Evolutionary conservation across 768 basidiomycete genomes (phyloP).

Genomic region (Omphalotus guepiniiformis): DNA sequence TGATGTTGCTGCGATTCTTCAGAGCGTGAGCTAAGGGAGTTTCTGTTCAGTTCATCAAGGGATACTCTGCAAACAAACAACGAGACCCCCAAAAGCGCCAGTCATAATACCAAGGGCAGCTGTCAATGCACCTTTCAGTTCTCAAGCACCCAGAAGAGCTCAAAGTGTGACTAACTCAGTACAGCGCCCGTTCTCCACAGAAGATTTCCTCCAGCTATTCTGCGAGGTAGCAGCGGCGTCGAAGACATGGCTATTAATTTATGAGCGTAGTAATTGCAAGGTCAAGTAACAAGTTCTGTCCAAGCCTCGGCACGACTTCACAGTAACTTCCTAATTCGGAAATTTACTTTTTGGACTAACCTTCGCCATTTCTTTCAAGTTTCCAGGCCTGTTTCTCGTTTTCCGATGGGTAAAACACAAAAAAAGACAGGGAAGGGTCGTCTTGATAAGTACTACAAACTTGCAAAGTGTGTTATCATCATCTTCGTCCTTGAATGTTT

Average conservation of each 20-base stretch:
- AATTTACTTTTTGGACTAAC: slow-evolving; percentile 3
- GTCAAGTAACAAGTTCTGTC: no score
- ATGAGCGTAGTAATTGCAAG: no score
- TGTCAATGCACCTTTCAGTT: no score
- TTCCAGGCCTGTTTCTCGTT: slow-evolving; percentile 2
- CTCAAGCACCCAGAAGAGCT: neutral
- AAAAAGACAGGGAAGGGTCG: slow-evolving; percentile 97
- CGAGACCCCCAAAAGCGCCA: slow-evolving; percentile 53
- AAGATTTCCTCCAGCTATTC: slow-evolving; percentile 16
- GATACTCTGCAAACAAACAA: neutral
- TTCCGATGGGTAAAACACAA: slow-evolving; percentile 68
- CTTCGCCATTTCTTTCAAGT: neutral
- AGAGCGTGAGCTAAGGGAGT: slow-evolving; percentile 47
- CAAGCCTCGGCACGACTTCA: slow-evolving; percentile 2
- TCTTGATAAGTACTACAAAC: slow-evolving; percentile 95
- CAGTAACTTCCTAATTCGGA: neutral
- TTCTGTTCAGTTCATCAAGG: neutral
- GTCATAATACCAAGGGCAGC: neutral
- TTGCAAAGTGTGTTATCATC: slow-evolving; percentile 64
- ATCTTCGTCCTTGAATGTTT: neutral
- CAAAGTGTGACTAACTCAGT: slow-evolving; percentile 29
- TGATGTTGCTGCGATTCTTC: slow-evolving; percentile 40
- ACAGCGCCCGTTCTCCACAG: slow-evolving; percentile 41
- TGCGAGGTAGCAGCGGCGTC: slow-evolving; percentile 24
- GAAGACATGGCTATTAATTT: slow-evolving; percentile 21